These are phyloP conservation scores for Pestalotiopsis sp. DNA, from an alignment of 2,329 filamentous ascomycete species.

Conservation along the genomic window DNA sequence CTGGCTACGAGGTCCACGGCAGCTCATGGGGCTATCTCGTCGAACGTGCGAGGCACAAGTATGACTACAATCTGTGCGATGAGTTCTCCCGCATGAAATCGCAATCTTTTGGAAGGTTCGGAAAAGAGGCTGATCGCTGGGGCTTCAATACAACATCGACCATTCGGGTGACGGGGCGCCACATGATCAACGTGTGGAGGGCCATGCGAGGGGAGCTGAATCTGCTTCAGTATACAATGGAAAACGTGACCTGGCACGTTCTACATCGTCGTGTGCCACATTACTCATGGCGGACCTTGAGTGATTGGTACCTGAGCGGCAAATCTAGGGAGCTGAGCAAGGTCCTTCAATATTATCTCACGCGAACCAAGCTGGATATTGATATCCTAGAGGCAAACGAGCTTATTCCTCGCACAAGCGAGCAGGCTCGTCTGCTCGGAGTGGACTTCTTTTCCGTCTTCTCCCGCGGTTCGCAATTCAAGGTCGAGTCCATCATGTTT, in stretches of 20 bases:
- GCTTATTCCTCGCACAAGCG: conserved; percentile 82
- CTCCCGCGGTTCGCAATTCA: conserved; percentile 93
- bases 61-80: conserved; percentile 87
- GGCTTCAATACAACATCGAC: conserved; percentile 93
- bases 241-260: conserved; percentile 91
- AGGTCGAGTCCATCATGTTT: conserved; percentile 98
- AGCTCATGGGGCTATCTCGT: conserved; percentile 95
- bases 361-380: conserved; percentile 77
- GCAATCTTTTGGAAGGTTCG: conserved; percentile 79
- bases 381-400: conserved; percentile 91
- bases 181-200: conserved; percentile 97
- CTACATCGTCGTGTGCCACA: conserved; percentile 86
- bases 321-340: conserved; percentile 70
- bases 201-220: conserved; percentile 94
- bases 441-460: conserved; percentile 98
- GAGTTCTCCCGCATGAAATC: conserved; percentile 88
- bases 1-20: conserved; percentile 92
- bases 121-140: conserved; percentile 86
- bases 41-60: conserved; percentile 81
- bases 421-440: conserved; percentile 88
- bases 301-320: conserved; percentile 74
- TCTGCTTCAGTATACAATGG: conserved; percentile 91
- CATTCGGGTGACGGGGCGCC: conserved; percentile 87
- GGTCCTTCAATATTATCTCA: conserved; percentile 75
- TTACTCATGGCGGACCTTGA: conserved; percentile 77